Evolutionary conservation across 1,284 basidiomycete species (phyloP).

Genomic region (Neonothopanus nambi): DNA sequence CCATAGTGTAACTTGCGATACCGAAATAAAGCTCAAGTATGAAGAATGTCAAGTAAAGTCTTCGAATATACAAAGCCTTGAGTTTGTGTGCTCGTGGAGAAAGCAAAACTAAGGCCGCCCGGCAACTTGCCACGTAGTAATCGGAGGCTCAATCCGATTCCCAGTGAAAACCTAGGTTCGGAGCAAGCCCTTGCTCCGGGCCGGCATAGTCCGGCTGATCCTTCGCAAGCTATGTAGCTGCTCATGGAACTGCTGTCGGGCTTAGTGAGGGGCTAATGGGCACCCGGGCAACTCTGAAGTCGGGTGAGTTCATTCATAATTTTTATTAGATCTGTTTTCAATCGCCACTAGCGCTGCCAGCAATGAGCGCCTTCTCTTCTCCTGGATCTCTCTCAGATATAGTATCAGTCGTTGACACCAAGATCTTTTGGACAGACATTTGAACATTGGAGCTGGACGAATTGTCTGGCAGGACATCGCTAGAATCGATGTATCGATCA

Average conservation of each 20-base stretch:
- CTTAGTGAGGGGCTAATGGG: slow-evolving; percentile 91
- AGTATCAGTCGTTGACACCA: too few relatives aligned
- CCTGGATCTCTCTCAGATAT: background rate
- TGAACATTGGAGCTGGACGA: slow-evolving; percentile 91
- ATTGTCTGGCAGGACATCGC: slow-evolving; percentile 96
- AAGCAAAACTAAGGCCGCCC: too few relatives aligned
- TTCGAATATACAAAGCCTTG: too few relatives aligned
- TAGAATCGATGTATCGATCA: slow-evolving; percentile 86
- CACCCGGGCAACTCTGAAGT: slow-evolving; percentile 96
- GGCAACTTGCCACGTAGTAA: too few relatives aligned
- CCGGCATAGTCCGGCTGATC: slow-evolving; percentile 4
- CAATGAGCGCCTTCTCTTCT: slow-evolving; percentile 3
- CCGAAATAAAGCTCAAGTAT: too few relatives aligned
- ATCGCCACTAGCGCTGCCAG: too few relatives aligned
- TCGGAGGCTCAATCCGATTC: too few relatives aligned
- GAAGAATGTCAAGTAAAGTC: too few relatives aligned
- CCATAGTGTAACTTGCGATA: too few relatives aligned
- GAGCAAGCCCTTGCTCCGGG: slow-evolving; percentile 9
- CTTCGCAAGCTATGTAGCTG: slow-evolving; percentile 74
- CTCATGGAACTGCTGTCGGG: slow-evolving; percentile 86
- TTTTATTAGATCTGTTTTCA: background rate
- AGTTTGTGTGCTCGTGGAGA: too few relatives aligned
- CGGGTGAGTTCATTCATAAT: slow-evolving; percentile 56
- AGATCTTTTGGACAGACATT: slow-evolving; percentile 64
- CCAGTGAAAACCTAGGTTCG: too few relatives aligned